Conservation (phyloP, 768 basidiomycete species). For the Lactarius hatsudake region DNA sequence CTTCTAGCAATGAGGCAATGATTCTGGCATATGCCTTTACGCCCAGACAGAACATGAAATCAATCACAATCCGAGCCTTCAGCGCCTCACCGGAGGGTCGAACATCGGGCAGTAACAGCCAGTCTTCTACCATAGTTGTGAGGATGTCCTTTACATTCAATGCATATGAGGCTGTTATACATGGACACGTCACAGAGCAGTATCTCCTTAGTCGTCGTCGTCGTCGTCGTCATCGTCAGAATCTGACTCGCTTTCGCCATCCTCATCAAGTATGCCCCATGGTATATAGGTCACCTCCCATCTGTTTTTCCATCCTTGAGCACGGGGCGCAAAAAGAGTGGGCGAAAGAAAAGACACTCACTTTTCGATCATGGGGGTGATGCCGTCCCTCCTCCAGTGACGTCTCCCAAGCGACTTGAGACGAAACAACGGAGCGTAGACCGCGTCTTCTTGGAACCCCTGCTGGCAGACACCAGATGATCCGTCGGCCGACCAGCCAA, state of each 20-base stretch:
- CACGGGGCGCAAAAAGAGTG: not conserved
- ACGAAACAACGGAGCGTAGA: slow-evolving; percentile 11
- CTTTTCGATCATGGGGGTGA: not conserved
- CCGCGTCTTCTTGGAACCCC: not conserved
- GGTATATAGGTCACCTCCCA: slow-evolving; percentile 16
- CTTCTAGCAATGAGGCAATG: not conserved
- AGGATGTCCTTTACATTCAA: not conserved
- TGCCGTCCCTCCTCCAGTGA: slow-evolving; percentile 7
- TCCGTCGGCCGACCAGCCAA: slow-evolving; percentile 12
- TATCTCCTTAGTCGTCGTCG: not conserved
- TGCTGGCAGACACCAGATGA: slow-evolving; percentile 6
- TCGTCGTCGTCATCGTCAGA: not conserved
- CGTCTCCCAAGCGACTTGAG: not conserved
- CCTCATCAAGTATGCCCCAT: slow-evolving; percentile 17
- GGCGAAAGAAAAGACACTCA: not conserved
- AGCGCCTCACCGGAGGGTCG: no score
- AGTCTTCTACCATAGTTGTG: not conserved
- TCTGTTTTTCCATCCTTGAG: slow-evolving; percentile 9
- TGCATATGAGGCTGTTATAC: not conserved
- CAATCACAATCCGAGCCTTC: not conserved
- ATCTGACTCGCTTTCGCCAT: slow-evolving; percentile 13
- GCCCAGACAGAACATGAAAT: not conserved
- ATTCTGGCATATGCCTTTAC: not conserved
- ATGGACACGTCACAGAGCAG: not conserved
- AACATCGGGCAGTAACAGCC: no score